Evolutionary conservation across 257 asterid species (phyloP).

Genomic region (Vinca minor): DNA sequence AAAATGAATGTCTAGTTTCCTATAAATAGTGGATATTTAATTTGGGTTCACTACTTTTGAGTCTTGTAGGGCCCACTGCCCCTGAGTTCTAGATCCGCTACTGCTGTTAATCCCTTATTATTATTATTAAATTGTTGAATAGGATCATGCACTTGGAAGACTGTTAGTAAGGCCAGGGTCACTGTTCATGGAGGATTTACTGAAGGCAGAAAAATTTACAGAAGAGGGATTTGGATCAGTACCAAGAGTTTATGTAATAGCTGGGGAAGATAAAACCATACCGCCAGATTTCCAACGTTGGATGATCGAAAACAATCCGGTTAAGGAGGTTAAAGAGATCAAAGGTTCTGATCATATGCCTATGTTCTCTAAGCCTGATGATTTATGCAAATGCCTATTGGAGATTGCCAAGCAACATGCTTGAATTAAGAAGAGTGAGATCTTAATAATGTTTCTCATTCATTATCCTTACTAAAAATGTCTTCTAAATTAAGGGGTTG

Average conservation of each 20-base stretch:
- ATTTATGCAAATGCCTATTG: constrained; percentile 27
- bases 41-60: no score
- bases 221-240: constrained; percentile 47
- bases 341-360: constrained; percentile 62
- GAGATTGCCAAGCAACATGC: no score
- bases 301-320: constrained; percentile 49
- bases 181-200: constrained; percentile 47
- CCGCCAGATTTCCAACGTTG: constrained; percentile 42
- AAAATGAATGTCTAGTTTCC: no score
- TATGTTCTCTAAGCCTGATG: constrained; percentile 50
- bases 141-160: constrained; percentile 47
- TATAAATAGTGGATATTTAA: no score
- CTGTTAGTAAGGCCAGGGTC: constrained; percentile 47
- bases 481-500: no score
- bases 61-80: no score
- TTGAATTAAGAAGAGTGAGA: no score
- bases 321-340: constrained; percentile 52
- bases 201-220: constrained; percentile 32
- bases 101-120: no score
- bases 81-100: no score
- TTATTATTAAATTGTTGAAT: no score
- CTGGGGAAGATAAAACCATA: constrained; percentile 43
- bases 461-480: no score
- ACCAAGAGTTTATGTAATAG: constrained; percentile 39
- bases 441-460: no score